Base-by-base conservation (phyloP, 352 stramenopile species). In the Proteromonas lacertae region DNA sequence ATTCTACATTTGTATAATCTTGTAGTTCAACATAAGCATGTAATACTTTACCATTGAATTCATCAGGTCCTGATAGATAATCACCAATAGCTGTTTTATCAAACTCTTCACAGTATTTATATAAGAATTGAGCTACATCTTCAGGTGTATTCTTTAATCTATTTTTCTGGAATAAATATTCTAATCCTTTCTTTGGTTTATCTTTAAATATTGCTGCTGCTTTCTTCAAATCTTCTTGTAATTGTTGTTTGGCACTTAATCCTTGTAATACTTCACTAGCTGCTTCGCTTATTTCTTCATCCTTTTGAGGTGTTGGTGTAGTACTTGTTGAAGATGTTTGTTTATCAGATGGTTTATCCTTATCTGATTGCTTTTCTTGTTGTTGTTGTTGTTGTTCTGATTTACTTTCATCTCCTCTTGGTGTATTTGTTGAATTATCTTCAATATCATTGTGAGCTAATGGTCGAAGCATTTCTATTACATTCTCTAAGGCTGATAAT, bases 161-260 rank as follows among this genome's bases (percentile, higher is more conserved):
- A 7, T 80, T 79, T 36, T 68, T 60, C 38, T 83, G 56, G 8
- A 70, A 61, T 4, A 92, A 60, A 42, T 79, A 93, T 43, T 69
- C 62, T 30, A 89, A 60, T 25, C 75, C 74, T 35, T 66, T 56
- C 25, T 62, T 78, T 14, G 48, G 46, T 19, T 47, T 47, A 16
- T 93, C 62, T 33, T 90, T 96, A 51, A 97, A 99, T 54, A 92
- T 92, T 17, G 94, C 53, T 26, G 81, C 70, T 1, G 81, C 88
- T 9, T 72, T 86, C 16, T 83, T 66, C 35, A 98, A 69, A 46
- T 95, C 86, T 47, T 92, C 75, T 46, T 92, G 65, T 1, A 73
- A 60, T 28, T 72, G 75, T 29, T 89, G 81, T 53, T 96, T 96
- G n/a, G n/a, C n/a, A n/a, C n/a, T n/a, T n/a, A n/a, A n/a, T n/a